A percentile compares a stretch with the other conserved stretches of the same genome.
Conservation (phyloP, 2,329 filamentous ascomycete species). For the Coniella lustricola region DNA sequence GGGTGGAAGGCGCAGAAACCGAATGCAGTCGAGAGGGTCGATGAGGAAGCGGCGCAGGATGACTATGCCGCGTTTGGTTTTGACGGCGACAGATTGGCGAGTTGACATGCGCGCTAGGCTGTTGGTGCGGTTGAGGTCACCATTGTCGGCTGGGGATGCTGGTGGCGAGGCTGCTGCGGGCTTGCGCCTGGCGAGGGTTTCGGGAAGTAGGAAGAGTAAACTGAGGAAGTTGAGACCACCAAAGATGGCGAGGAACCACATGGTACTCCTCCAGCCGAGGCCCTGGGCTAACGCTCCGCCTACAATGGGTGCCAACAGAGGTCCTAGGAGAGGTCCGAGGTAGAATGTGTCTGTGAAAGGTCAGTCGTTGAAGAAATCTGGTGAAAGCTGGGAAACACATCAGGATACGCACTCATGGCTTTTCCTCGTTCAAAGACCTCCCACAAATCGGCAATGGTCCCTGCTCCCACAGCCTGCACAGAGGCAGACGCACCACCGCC, state of each 20-base stretch:
- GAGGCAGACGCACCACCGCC: conserved; percentile 71
- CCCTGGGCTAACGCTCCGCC: conserved; percentile 64
- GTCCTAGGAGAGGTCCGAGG: conserved; percentile 68
- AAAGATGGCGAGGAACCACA: conserved; percentile 71
- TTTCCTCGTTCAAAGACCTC: conserved; percentile 62
- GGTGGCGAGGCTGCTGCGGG: conserved; percentile 3
- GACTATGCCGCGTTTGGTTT: conserved; percentile 45
- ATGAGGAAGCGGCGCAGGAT: conserved; percentile 56
- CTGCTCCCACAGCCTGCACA: conserved; percentile 76
- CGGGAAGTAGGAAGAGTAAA: conserved; percentile 56
- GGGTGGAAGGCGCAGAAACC: conserved; percentile 66
- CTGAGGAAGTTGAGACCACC: conserved; percentile 51
- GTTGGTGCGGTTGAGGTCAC: conserved; percentile 1
- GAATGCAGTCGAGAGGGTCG: conserved; percentile 64
- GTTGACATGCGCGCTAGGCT: conserved; percentile 49
- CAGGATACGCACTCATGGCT: conserved; percentile 58
- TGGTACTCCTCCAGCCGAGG: conserved; percentile 68
- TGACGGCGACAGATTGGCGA: conserved; percentile 51
- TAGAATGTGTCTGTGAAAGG: conserved; percentile 51
- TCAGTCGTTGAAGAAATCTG: background rate
- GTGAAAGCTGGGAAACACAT: background rate
- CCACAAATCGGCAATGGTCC: conserved; percentile 79
- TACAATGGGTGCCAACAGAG: conserved; percentile 67
- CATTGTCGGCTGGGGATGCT: conserved; percentile 5
- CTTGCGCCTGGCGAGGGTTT: conserved; percentile 47